phyloP scores from a whole-genome alignment of 2,329 filamentous ascomycete genomes.

The Aspergillus viridinutans region DNA sequence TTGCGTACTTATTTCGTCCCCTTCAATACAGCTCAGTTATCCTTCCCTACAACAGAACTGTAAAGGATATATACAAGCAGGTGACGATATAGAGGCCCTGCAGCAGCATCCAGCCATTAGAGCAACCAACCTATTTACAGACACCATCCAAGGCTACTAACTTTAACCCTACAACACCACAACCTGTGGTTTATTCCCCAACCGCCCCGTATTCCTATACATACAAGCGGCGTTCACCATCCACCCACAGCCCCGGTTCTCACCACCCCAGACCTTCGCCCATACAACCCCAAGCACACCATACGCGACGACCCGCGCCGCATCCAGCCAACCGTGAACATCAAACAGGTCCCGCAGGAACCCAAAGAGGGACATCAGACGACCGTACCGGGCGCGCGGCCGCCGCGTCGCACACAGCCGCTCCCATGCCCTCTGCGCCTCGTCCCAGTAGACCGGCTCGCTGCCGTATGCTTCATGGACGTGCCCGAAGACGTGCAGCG shows the following conservation, averaged over 20 bases:
- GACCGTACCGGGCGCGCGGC: constrained; percentile 19
- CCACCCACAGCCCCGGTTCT: constrained; percentile 42
- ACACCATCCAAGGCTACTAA: background rate
- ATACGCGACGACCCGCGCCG: constrained; percentile 48
- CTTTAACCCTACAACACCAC: constrained; percentile 20
- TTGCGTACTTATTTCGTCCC: too few relatives aligned
- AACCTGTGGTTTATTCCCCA: constrained; percentile 37
- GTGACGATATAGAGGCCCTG: too few relatives aligned
- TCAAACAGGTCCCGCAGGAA: constrained; percentile 36
- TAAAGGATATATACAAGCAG: too few relatives aligned
- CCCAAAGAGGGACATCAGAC: constrained; percentile 22
- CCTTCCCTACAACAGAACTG: too few relatives aligned
- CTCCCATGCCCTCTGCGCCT: constrained; percentile 68
- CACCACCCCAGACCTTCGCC: constrained; percentile 56
- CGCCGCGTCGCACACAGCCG: constrained; percentile 48
- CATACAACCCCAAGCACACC: constrained; percentile 56
- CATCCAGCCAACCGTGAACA: constrained; percentile 43
- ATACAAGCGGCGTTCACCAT: constrained; percentile 59
- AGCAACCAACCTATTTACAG: background rate
- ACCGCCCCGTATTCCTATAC: constrained; percentile 33
- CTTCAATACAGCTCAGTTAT: too few relatives aligned
- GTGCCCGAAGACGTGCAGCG: constrained; percentile 80
- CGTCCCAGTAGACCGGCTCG: constrained; percentile 70
- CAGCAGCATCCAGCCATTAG: background rate
- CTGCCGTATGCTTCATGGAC: constrained; percentile 71